A percentile compares a stretch with the other conserved stretches of the same genome.
Evolutionary conservation across 2,329 filamentous ascomycete species (phyloP).

Genomic region (Pseudopyricularia cyperi): DNA sequence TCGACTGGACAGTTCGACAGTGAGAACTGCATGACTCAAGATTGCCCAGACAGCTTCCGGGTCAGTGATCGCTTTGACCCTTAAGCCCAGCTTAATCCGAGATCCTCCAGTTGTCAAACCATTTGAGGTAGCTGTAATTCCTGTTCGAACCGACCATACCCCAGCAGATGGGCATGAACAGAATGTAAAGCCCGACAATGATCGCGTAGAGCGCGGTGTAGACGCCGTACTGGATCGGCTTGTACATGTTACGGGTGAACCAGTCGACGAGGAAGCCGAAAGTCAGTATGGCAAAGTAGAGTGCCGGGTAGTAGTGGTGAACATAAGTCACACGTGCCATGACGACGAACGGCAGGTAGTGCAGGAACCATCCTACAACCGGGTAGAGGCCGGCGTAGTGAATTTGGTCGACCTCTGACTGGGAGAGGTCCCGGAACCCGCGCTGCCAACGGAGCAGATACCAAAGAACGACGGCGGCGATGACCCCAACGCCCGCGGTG

Average conservation of each 20-base stretch:
- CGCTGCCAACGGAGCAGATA: constrained; percentile 94
- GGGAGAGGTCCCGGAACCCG: constrained; percentile 72
- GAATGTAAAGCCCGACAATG: constrained; percentile 71
- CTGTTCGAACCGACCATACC: constrained; percentile 80
- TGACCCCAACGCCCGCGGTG: constrained; percentile 62
- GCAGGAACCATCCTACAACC: constrained; percentile 84
- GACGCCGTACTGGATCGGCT: constrained; percentile 50
- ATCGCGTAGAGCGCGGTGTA: constrained; percentile 62
- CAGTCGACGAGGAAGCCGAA: constrained; percentile 85
- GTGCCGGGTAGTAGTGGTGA: constrained; percentile 96
- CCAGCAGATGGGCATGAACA: constrained; percentile 90
- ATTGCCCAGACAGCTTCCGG: too few species aligned
- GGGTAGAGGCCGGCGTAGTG: constrained; percentile 91
- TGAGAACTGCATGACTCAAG: too few species aligned
- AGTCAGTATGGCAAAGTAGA: constrained; percentile 90
- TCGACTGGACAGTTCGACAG: too few species aligned
- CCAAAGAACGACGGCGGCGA: constrained; percentile 63
- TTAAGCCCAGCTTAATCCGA: constrained; percentile 43
- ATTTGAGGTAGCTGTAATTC: constrained; percentile 86
- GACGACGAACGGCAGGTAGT: constrained; percentile 89
- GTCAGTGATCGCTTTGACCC: not conserved
- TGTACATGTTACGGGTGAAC: constrained; percentile 55
- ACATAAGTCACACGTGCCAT: constrained; percentile 99
- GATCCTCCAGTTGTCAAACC: constrained; percentile 81
- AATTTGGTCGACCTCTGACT: constrained; percentile 78